Evolutionary conservation across 345 rosid genomes (phyloP).

Genomic region (Alliaria petiolata): DNA sequence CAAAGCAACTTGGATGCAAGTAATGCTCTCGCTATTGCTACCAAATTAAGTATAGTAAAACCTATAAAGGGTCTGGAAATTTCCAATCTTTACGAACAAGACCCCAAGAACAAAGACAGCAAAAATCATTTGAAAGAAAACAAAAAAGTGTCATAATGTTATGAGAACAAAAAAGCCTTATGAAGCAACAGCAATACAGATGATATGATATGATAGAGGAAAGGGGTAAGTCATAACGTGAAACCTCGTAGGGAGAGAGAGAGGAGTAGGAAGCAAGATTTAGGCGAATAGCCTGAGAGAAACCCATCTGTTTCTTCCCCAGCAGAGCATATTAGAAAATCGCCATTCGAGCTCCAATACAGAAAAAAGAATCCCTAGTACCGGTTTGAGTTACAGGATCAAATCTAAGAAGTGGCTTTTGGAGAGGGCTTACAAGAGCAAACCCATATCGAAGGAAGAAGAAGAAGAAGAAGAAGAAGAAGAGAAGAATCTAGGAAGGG

Average conservation of each 20-base stretch:
- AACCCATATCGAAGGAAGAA: constrained; percentile 10
- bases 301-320: constrained; percentile 40
- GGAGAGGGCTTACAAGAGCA: not conserved
- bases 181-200: not conserved
- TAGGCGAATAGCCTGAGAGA: constrained; percentile 44
- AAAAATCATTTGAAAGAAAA: not conserved
- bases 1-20: not conserved
- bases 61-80: not conserved
- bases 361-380: not conserved
- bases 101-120: no score
- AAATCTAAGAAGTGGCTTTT: not conserved
- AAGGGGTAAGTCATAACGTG: not conserved
- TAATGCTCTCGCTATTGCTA: not conserved
- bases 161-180: not conserved
- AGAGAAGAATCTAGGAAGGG: not conserved
- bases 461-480: constrained; percentile 13
- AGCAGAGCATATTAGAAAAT: not conserved
- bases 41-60: not conserved
- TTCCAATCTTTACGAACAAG: no score
- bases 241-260: constrained; percentile 35
- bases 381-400: not conserved
- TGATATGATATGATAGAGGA: not conserved
- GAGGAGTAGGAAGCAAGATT: constrained; percentile 30
- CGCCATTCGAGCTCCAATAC: not conserved
- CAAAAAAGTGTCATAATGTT: not conserved